Base-by-base conservation (phyloP, 768 basidiomycete species). In the Paxillus involutus region DNA sequence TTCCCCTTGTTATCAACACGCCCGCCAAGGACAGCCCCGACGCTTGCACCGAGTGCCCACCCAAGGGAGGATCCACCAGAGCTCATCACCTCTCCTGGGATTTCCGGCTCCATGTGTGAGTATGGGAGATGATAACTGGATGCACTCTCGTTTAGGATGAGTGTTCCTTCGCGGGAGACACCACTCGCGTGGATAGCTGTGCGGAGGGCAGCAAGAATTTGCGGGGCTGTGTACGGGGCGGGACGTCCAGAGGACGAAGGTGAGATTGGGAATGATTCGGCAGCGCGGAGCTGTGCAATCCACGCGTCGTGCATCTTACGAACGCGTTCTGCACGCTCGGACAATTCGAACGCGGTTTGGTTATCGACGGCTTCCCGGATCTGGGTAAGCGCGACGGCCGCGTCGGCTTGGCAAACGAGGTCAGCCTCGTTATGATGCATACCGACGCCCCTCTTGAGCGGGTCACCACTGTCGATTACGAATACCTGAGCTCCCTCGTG, bases 11-110 rank as follows among this genome's bases (percentile, higher is more conserved):
- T n/a, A n/a, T n/a, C n/a, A n/a, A n/a, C n/a, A 16, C 65, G 58
- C 4, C 69, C 75, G 1, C 79, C 86, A 4, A 88, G 59, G 43
- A 72, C 63, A 1, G 80, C 80, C 3, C 88, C 88, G 6, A 89
- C 69, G 4, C 84, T 80, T 0, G 82, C 86, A 41, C 83, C 87
- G 4, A 88, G 69, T 3, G 77, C 79, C 84, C 85, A 89, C 0
- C 88, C 88, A 35, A 90, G 73, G 9, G 84, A 81, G 1, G 84
- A 81, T 4, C 82, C 87, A 3, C 87, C 87, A 11, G 82, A 84
- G 12, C 76, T 65, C 13, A 87, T 56, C 45, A 84, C 66, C 45
- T 72, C 75, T 1, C 84, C 85, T 1, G 83, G 74, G 1, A 57
- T 41, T 32, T 80, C 77, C 1, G 83, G 77, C 14, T 76, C 72